Percentiles rank a stretch among this genome's conserved stretches.
Conservation (phyloP, 805 yeast genomes). For the Nakazawaea holstii region DNA sequence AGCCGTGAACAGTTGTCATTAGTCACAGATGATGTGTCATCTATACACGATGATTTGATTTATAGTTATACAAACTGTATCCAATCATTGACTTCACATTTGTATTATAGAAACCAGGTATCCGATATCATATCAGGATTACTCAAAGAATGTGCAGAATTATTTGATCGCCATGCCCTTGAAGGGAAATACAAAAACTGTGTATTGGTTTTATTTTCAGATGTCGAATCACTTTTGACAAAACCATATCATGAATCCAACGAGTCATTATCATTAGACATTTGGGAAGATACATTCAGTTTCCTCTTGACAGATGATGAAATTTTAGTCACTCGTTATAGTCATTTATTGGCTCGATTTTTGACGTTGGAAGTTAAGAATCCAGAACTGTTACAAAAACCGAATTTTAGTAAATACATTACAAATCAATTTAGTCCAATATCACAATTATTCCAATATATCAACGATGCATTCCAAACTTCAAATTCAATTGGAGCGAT, state of each 20-base stretch:
- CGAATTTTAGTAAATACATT: slow-evolving; percentile 39
- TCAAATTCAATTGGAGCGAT: not conserved
- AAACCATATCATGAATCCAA: slow-evolving; percentile 11
- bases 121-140: slow-evolving; percentile 76
- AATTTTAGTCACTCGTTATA: not conserved
- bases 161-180: slow-evolving; percentile 14
- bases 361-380: slow-evolving; percentile 1
- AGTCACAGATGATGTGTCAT: slow-evolving; percentile 27
- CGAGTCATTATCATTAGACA: slow-evolving; percentile 11
- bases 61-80: slow-evolving; percentile 51
- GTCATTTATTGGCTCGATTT: slow-evolving; percentile 10
- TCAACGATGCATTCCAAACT: slow-evolving; percentile 26
- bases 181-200: slow-evolving; percentile 9
- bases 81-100: slow-evolving; percentile 67
- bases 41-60: slow-evolving; percentile 24
- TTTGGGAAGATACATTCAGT: slow-evolving; percentile 10
- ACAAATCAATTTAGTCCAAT: slow-evolving; percentile 36
- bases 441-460: slow-evolving; percentile 30
- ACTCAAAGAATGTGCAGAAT: slow-evolving; percentile 35
- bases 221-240: slow-evolving; percentile 21
- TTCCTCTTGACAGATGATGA: slow-evolving; percentile 6
- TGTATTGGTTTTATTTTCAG: slow-evolving; percentile 15
- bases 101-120: slow-evolving; percentile 82
- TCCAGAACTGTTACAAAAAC: slow-evolving; percentile 18
- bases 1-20: slow-evolving; percentile 53